These are phyloP conservation scores for Exophiala oligosperma DNA, from an alignment of 2,329 filamentous ascomycete genomes.

Conservation along the genomic window DNA sequence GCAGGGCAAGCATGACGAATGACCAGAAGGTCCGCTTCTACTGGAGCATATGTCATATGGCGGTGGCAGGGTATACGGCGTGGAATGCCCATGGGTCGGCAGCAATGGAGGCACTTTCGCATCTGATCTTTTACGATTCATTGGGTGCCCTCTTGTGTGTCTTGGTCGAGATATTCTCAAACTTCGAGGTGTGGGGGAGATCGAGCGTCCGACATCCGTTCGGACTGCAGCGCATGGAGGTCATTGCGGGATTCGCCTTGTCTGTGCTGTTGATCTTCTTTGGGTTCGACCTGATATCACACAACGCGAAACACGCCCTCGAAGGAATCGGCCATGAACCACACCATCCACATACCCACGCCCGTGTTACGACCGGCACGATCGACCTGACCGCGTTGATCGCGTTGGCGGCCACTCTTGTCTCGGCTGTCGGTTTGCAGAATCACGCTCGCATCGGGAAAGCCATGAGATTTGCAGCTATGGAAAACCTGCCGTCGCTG, in stretches of 20 bases:
- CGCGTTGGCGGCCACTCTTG: slow-evolving; percentile 77
- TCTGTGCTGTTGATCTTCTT: slow-evolving; percentile 96
- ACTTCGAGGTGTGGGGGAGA: slow-evolving; percentile 96
- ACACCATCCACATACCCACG: slow-evolving; percentile 69
- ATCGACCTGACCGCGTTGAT: slow-evolving; percentile 80
- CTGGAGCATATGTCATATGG: slow-evolving; percentile 88
- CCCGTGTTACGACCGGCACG: slow-evolving; percentile 69
- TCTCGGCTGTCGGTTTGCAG: slow-evolving; percentile 82
- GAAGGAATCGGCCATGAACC: slow-evolving; percentile 71
- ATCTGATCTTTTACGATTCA: slow-evolving; percentile 93
- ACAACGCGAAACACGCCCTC: slow-evolving; percentile 89
- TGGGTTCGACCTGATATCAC: slow-evolving; percentile 90
- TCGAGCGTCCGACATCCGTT: slow-evolving; percentile 93
- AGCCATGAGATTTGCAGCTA: slow-evolving; percentile 81
- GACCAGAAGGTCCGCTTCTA: slow-evolving; percentile 80
- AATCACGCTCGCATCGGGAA: slow-evolving; percentile 92
- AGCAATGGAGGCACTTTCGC: slow-evolving; percentile 87
- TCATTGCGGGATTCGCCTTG: slow-evolving; percentile 93
- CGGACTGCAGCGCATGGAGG: slow-evolving; percentile 85
- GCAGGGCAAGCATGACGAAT: slow-evolving; percentile 82
- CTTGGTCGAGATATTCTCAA: slow-evolving; percentile 85
- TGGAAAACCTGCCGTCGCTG: slow-evolving; percentile 79
- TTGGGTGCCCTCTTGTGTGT: slow-evolving; percentile 89
- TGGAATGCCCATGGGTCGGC: slow-evolving; percentile 83
- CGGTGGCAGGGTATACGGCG: slow-evolving; percentile 80